Percentiles rank a stretch among this genome's conserved stretches.
phyloP scores from a whole-genome alignment of 345 rosid genomes.

The Reutealis trisperma region DNA sequence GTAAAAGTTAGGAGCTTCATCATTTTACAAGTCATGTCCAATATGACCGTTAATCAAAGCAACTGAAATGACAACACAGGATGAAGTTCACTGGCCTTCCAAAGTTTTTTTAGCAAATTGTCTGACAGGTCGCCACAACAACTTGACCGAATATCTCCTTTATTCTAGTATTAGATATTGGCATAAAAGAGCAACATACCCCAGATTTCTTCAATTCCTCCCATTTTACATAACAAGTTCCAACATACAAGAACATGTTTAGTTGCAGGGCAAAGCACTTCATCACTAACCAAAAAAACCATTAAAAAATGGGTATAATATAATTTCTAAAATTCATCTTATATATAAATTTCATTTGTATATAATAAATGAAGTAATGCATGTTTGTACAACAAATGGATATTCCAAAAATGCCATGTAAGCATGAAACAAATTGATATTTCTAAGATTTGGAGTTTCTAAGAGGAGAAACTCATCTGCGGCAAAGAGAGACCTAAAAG shows the following conservation, averaged over 20 bases:
- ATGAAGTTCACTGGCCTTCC: neutral
- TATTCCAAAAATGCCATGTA: conserved; percentile 25
- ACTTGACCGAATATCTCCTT: neutral
- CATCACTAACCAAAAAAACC: neutral
- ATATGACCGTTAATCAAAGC: neutral
- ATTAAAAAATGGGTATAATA: neutral
- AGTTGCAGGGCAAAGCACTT: conserved; percentile 7
- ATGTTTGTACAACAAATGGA: conserved; percentile 38
- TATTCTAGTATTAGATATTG: neutral
- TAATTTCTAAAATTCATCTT: neutral
- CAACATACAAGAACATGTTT: conserved; percentile 12
- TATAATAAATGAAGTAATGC: conserved; percentile 28
- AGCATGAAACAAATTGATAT: conserved; percentile 17
- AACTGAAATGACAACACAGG: neutral
- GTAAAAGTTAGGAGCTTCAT: neutral
- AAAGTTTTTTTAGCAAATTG: neutral
- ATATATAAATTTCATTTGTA: conserved; percentile 20
- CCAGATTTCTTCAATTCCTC: conserved; percentile 6
- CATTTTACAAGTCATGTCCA: neutral
- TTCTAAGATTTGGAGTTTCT: conserved; percentile 40
- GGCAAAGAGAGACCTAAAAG: conserved; percentile 44
- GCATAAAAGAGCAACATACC: neutral
- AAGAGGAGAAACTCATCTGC: conserved; percentile 65
- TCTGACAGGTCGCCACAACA: neutral
- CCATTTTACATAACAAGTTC: neutral